Conservation (phyloP, 306 rosid species). For the Cucurbita pepo region DNA sequence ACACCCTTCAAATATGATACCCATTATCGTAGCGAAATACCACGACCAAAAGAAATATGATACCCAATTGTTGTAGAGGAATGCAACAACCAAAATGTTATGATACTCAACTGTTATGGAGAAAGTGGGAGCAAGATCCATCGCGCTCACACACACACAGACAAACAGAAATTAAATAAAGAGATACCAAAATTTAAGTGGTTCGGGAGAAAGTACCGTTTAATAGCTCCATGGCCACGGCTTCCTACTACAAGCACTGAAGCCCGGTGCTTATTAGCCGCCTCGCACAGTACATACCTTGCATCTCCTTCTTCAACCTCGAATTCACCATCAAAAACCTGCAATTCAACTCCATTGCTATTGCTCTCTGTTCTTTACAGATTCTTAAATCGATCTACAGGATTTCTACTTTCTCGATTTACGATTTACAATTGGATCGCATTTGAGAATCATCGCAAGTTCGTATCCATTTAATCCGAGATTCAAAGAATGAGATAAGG, state of each 20-base stretch:
- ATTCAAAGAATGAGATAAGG: neutral
- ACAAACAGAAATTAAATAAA: too few species aligned
- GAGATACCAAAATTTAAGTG: too few species aligned
- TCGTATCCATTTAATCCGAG: neutral
- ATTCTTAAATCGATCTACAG: neutral
- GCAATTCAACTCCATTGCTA: neutral
- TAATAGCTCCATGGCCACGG: constrained; percentile 53
- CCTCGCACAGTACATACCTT: constrained; percentile 63
- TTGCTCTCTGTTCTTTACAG: neutral
- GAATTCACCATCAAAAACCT: constrained; percentile 25
- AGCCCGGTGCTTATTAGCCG: constrained; percentile 56
- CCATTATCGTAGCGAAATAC: too few species aligned
- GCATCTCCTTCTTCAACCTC: constrained; percentile 66
- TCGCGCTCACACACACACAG: too few species aligned
- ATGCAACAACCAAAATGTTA: too few species aligned
- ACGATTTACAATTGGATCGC: neutral
- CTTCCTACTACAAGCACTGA: constrained; percentile 56
- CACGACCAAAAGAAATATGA: too few species aligned
- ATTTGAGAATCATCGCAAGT: neutral
- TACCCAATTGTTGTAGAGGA: too few species aligned
- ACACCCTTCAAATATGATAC: too few species aligned
- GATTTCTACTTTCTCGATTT: neutral
- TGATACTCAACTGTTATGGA: too few species aligned
- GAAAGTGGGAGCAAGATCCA: too few species aligned
- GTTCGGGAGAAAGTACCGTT: neutral